Evolutionary conservation across 345 rosid species (phyloP).

Genomic region (Brassica cretica): DNA sequence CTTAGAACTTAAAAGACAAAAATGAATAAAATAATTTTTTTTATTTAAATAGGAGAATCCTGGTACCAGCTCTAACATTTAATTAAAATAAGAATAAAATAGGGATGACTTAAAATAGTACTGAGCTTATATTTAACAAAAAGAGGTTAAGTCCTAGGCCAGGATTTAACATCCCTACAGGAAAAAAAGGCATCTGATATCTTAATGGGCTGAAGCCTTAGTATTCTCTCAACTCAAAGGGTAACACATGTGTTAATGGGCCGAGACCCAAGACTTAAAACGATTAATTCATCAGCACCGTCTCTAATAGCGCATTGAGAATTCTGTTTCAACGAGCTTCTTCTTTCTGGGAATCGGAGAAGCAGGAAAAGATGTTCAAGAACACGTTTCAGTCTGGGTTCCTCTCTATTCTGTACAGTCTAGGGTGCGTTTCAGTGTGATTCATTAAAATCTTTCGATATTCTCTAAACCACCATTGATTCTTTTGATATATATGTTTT

Average conservation of each 20-base stretch:
- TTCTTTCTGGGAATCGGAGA: conserved; percentile 15
- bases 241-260: not conserved
- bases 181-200: not conserved
- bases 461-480: no score
- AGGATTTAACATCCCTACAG: no score
- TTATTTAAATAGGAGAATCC: no score
- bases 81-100: no score
- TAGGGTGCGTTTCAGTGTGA: conserved; percentile 47
- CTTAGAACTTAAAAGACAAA: no score
- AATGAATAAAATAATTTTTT: no score
- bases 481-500: not conserved
- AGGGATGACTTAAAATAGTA: no score
- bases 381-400: conserved; percentile 90
- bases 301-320: not conserved
- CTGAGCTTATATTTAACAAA: no score
- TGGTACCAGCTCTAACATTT: no score
- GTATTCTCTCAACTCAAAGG: not conserved
- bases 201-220: not conserved
- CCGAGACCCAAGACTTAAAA: conserved; percentile 2
- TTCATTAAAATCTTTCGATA: not conserved
- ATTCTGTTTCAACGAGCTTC: not conserved
- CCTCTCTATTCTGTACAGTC: conserved; percentile 72
- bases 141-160: no score
- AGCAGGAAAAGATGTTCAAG: conserved; percentile 56
- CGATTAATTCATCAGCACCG: not conserved